phyloP scores from a whole-genome alignment of 768 basidiomycete species.

The Chlorophyllum brunneum region DNA sequence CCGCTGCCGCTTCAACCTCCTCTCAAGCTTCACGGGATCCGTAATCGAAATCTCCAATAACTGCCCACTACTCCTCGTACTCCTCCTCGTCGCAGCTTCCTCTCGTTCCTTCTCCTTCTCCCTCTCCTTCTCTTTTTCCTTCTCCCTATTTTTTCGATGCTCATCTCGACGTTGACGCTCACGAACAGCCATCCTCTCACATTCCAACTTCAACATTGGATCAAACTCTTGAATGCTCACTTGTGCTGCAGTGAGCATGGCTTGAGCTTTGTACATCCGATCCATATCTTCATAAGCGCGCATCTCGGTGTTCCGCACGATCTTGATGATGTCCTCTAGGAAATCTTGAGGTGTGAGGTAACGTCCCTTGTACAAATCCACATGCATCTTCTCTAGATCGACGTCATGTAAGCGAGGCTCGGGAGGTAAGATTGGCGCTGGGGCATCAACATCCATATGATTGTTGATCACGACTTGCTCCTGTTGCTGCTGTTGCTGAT shows the following conservation, averaged over 20 bases:
- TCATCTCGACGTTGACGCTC: slow-evolving; percentile 67
- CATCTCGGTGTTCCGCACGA: slow-evolving; percentile 69
- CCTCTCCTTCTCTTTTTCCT: slow-evolving; percentile 34
- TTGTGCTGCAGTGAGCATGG: slow-evolving; percentile 84
- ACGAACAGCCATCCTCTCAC: slow-evolving; percentile 79
- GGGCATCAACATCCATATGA: slow-evolving; percentile 9
- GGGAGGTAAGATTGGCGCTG: slow-evolving; percentile 20
- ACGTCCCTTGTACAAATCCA: slow-evolving; percentile 74
- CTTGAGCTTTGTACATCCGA: slow-evolving; percentile 74
- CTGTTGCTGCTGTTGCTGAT: slow-evolving; percentile 30
- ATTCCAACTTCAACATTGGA: slow-evolving; percentile 71
- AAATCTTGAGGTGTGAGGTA: slow-evolving; percentile 90
- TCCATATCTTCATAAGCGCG: slow-evolving; percentile 65
- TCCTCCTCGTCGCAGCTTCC: slow-evolving; percentile 49
- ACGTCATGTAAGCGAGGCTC: slow-evolving; percentile 69
- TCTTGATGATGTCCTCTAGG: slow-evolving; percentile 76
- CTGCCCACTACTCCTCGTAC: slow-evolving; percentile 69
- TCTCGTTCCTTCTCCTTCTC: slow-evolving; percentile 28
- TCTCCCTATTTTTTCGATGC: slow-evolving; percentile 47
- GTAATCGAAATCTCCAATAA: slow-evolving; percentile 70
- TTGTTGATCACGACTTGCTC: slow-evolving; percentile 24
- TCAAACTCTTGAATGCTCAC: slow-evolving; percentile 89
- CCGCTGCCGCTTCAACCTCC: slow-evolving; percentile 69
- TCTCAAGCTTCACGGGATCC: slow-evolving; percentile 72
- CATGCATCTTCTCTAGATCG: slow-evolving; percentile 90